Percentiles rank a stretch among this genome's conserved stretches.
Evolutionary conservation across 106 monocot species (phyloP).

Genomic region (Iris macrosiphon): DNA sequence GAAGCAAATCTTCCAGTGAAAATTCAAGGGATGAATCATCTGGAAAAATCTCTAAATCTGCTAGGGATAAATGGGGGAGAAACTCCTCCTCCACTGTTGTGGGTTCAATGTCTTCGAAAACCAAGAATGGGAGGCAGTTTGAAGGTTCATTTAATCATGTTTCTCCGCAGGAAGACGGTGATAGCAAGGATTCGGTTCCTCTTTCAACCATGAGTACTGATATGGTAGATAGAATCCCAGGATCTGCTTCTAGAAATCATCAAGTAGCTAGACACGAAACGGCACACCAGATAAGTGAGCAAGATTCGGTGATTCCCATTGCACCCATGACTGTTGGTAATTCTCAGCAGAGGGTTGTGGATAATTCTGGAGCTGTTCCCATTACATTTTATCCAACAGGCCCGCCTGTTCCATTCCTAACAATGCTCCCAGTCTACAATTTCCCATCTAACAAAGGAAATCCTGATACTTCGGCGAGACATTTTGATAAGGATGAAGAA

Average conservation of each 20-base stretch:
- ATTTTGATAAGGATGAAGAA: constrained; percentile 24
- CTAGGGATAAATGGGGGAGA: constrained; percentile 59
- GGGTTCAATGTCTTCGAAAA: too few relatives aligned
- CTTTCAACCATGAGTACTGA: constrained; percentile 20
- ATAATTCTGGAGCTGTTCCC: constrained; percentile 42
- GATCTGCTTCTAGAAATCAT: constrained; percentile 20
- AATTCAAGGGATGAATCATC: constrained; percentile 39
- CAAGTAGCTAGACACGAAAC: constrained; percentile 33
- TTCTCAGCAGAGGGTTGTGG: constrained; percentile 26
- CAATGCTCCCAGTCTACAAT: constrained; percentile 40
- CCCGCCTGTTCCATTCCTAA: constrained; percentile 57
- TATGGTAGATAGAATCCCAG: constrained; percentile 18
- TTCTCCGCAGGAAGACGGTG: constrained; percentile 34
- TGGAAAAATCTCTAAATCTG: constrained; percentile 26
- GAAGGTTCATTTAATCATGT: constrained; percentile 37
- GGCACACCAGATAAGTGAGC: constrained; percentile 16
- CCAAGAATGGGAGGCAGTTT: constrained; percentile 33
- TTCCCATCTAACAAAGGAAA: constrained; percentile 26
- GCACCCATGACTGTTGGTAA: constrained; percentile 27
- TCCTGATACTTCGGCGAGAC: constrained; percentile 27
- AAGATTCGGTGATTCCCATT: constrained; percentile 35
- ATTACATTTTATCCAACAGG: constrained; percentile 57
- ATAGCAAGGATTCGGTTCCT: constrained; percentile 28
- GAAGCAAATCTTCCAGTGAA: constrained; percentile 37
- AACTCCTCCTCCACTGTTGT: constrained; percentile 8